Percentiles rank a stretch among this genome's conserved stretches.
phyloP scores from a whole-genome alignment of 306 rosid species.

The Lathyrus tuberosus region DNA sequence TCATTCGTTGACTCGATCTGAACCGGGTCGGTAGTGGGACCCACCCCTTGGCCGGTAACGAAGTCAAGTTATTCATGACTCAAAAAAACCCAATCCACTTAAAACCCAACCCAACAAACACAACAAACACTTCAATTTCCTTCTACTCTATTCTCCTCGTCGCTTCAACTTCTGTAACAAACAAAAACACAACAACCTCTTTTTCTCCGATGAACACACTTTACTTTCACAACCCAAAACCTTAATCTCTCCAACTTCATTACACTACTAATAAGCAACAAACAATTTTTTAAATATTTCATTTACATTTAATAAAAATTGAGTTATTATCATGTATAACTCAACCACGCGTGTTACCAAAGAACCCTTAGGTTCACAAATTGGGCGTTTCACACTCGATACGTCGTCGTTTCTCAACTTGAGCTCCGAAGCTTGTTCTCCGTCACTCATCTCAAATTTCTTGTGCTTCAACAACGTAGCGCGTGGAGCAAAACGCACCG shows the following conservation, averaged over 20 bases:
- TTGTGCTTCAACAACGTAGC: conserved; percentile 40
- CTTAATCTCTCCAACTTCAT: neutral
- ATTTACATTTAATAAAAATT: neutral
- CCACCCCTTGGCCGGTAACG: conserved; percentile 8
- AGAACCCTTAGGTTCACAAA: conserved; percentile 62
- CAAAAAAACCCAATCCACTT: conserved; percentile 24
- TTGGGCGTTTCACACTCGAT: conserved; percentile 55
- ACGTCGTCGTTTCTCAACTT: conserved; percentile 43
- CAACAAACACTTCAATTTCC: neutral
- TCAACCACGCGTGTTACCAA: conserved; percentile 50
- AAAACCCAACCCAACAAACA: neutral
- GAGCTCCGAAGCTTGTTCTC: conserved; percentile 49
- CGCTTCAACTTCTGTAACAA: neutral
- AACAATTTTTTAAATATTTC: neutral
- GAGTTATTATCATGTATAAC: conserved; percentile 43
- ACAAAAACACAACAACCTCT: neutral
- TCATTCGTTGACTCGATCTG: neutral
- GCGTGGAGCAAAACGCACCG: conserved; percentile 37
- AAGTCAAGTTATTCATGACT: conserved; percentile 6
- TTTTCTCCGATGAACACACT: conserved; percentile 18
- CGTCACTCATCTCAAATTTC: conserved; percentile 46
- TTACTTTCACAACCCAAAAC: neutral
- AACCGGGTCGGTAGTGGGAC: neutral
- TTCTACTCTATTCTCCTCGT: neutral
- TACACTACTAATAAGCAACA: neutral